Conservation (phyloP, 805 yeast species). For the Trichomonascus vanleenenianus region DNA sequence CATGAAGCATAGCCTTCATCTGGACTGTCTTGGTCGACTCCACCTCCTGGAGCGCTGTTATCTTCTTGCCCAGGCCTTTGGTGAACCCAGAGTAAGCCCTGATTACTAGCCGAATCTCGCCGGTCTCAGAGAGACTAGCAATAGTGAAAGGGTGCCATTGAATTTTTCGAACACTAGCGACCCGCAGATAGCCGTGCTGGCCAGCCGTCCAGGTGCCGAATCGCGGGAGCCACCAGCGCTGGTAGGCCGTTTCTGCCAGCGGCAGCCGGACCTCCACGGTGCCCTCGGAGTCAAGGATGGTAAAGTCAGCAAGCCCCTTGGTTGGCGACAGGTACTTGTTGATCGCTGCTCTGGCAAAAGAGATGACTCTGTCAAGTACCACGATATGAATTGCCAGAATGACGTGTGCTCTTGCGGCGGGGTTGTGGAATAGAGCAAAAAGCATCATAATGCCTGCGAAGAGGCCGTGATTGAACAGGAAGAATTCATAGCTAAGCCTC, state of each 20-base stretch:
- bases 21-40: slow-evolving; percentile 13
- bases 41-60: slow-evolving; percentile 19
- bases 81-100: slow-evolving; percentile 40
- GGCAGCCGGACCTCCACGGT: slow-evolving; percentile 36
- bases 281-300: slow-evolving; percentile 33
- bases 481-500: slow-evolving; percentile 36
- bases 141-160: slow-evolving; percentile 45
- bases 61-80: slow-evolving; percentile 27
- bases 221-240: slow-evolving; percentile 23
- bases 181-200: slow-evolving; percentile 39
- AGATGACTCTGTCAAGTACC: slow-evolving; percentile 35
- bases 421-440: slow-evolving; percentile 36
- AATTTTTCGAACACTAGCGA: slow-evolving; percentile 31
- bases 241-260: slow-evolving; percentile 12
- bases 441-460: slow-evolving; percentile 37
- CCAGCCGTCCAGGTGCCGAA: slow-evolving; percentile 40
- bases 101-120: slow-evolving; percentile 35
- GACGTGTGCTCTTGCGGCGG: slow-evolving; percentile 29
- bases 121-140: slow-evolving; percentile 32
- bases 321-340: slow-evolving; percentile 33
- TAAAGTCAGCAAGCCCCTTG: slow-evolving; percentile 33
- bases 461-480: slow-evolving; percentile 37
- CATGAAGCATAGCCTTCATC: slow-evolving; percentile 28
- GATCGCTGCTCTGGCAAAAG: slow-evolving; percentile 27
- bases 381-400: slow-evolving; percentile 37